Evolutionary conservation across 1,139 yeast species (phyloP), one percentile per base, ranked within the genome.

Genomic region (Maudiozyma humilis): DNA sequence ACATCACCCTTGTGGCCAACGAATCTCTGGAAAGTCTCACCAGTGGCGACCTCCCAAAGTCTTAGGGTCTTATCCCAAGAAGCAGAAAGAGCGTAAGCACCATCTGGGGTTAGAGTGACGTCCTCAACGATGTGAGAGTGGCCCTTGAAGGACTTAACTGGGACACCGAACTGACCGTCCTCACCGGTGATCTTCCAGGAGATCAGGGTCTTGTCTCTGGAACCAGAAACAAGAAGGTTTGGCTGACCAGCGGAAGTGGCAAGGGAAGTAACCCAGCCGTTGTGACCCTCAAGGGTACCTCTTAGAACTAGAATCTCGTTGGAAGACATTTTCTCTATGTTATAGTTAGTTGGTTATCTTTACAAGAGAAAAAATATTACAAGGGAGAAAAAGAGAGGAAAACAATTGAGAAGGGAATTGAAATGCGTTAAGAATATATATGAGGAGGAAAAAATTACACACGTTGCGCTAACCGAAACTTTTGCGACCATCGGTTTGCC

Each of bases 51-150:
- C 72, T 87, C 91, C 99, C 99, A 91, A 69, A 91, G 84, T 81
- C 97, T 93, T 72, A 93, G 79, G 68, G 98, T 89, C 78, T 84
- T 87, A 72, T 91, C 98, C 99, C 99, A 91, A 66, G 98, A 93
- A 66, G 95, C 96, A 58, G 98, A 91, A 71, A 91, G 78, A 68
- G 96, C 98, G 78, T 82, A 91, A 68, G 85, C 82, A 73, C 98
- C 98, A 71, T 93, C 98, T 69, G 94, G 91, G 56, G 98, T 87
- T 75, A 91, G 85, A 69, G 94, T 86, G 70, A 89, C 93, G 70
- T 91, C 98, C 76, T 88, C 91, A 61, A 91, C 95, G 68, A 91
- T 91, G 89, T 91, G 98, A 63, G 95, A 83, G 87, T 91, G 99
- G 68, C 99, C 99, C 69, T 78, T 83, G 74, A 93, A 82, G 60